A percentile compares a stretch with the other conserved stretches of the same genome.
Conservation (phyloP, 164 flowering plant species). For the Vitis cinerea region DNA sequence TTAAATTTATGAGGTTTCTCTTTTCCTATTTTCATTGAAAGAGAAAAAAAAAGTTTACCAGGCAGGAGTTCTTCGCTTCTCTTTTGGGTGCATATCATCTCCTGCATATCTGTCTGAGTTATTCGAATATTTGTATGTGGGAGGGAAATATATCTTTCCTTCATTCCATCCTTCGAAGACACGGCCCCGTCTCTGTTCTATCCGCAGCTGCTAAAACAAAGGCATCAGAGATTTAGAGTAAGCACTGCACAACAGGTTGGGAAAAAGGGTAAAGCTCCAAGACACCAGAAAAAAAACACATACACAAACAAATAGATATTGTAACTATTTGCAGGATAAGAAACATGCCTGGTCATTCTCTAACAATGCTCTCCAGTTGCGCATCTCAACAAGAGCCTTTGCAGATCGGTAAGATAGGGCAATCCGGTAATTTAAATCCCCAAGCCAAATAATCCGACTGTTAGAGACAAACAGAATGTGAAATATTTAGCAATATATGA, state of each 20-base stretch:
- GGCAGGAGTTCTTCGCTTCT: slow-evolving; percentile 91
- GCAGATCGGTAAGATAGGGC: slow-evolving; percentile 88
- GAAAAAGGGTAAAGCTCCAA: background rate
- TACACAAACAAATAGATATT: background rate
- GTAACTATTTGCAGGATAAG: background rate
- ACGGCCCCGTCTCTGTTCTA: slow-evolving; percentile 57
- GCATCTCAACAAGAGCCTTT: slow-evolving; percentile 97
- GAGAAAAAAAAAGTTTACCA: slow-evolving; percentile 44
- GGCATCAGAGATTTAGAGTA: slow-evolving; percentile 11
- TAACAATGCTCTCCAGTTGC: slow-evolving; percentile 83
- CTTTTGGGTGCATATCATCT: slow-evolving; percentile 57
- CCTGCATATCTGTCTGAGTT: slow-evolving; percentile 78
- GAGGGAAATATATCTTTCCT: slow-evolving; percentile 70
- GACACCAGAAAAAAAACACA: background rate
- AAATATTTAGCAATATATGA: background rate
- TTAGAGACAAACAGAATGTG: slow-evolving; percentile 12
- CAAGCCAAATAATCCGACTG: slow-evolving; percentile 97
- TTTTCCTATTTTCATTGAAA: too few species aligned
- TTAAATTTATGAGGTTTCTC: too few species aligned
- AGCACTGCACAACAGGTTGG: background rate
- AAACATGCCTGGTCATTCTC: slow-evolving; percentile 88
- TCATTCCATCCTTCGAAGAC: slow-evolving; percentile 73
- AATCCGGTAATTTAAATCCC: slow-evolving; percentile 92
- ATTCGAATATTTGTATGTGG: slow-evolving; percentile 67
- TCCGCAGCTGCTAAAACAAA: slow-evolving; percentile 44